Evolutionary conservation across 345 rosid genomes (phyloP).

Genomic region (Eucalyptus globulus): DNA sequence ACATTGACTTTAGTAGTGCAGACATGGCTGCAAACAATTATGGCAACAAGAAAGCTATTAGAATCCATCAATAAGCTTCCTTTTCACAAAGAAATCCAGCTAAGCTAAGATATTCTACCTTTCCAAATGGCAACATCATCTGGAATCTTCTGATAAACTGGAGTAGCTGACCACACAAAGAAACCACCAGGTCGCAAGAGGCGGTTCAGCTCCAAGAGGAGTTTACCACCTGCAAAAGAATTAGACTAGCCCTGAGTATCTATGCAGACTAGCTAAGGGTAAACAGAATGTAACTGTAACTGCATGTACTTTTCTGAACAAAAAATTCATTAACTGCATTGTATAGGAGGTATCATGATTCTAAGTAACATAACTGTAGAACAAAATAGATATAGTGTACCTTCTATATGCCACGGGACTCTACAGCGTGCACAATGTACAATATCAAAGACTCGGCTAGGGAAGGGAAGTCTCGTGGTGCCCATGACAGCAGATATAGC

Average conservation of each 20-base stretch:
- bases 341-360: neutral
- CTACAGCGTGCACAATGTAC: conserved; percentile 99
- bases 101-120: conserved; percentile 27
- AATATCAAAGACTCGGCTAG: conserved; percentile 77
- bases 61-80: neutral
- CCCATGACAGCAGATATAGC: conserved; percentile 99
- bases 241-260: neutral
- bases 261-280: neutral
- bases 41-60: conserved; percentile 1
- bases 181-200: conserved; percentile 79
- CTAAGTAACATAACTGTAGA: neutral
- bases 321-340: neutral
- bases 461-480: conserved; percentile 88
- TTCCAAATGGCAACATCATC: conserved; percentile 91
- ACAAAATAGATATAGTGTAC: conserved; percentile 7
- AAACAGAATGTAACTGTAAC: neutral
- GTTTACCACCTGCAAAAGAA: conserved; percentile 59
- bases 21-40: conserved; percentile 58
- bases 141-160: conserved; percentile 68
- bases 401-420: conserved; percentile 99
- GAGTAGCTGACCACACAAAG: conserved; percentile 98
- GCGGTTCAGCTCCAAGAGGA: conserved; percentile 86
- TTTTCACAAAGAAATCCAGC: neutral
- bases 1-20: conserved; percentile 61
- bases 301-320: neutral